These are phyloP conservation scores for Macroventuria anomochaeta DNA, from an alignment of 2,329 filamentous ascomycete species.

Conservation along the genomic window DNA sequence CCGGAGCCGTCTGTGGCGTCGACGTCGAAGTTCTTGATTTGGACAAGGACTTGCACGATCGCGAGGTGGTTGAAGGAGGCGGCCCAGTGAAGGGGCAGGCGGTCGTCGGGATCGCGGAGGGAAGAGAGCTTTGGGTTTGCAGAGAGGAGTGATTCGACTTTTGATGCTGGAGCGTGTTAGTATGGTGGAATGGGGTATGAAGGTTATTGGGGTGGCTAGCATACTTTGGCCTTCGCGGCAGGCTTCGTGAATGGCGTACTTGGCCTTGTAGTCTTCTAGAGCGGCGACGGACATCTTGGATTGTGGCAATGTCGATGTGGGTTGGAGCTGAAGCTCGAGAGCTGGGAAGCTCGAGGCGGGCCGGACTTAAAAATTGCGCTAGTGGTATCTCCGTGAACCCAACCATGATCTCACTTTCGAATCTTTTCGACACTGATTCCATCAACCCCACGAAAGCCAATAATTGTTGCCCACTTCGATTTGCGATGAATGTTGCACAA, in stretches of 20 bases:
- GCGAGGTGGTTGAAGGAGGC: slow-evolving; percentile 79
- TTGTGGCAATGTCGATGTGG: neutral
- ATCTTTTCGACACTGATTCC: neutral
- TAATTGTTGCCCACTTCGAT: no score
- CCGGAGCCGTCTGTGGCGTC: slow-evolving; percentile 82
- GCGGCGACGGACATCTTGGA: slow-evolving; percentile 3
- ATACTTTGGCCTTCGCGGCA: slow-evolving; percentile 83
- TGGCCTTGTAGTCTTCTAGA: slow-evolving; percentile 55
- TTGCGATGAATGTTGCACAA: no score
- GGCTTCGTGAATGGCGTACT: slow-evolving; percentile 86
- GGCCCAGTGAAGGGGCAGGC: slow-evolving; percentile 93
- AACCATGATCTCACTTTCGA: neutral
- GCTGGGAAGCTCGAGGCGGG: slow-evolving; percentile 8
- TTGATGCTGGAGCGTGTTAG: slow-evolving; percentile 62
- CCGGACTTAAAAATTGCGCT: slow-evolving; percentile 12
- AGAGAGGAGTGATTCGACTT: slow-evolving; percentile 77
- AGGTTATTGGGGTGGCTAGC: slow-evolving; percentile 28
- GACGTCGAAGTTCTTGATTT: slow-evolving; percentile 77
- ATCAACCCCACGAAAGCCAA: no score
- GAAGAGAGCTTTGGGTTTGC: slow-evolving; percentile 79
- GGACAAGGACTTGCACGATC: slow-evolving; percentile 75
- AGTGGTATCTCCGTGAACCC: slow-evolving; percentile 1
- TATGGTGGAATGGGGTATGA: slow-evolving; percentile 5
- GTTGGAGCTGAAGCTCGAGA: neutral
- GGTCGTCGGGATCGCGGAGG: slow-evolving; percentile 81